phyloP scores from a whole-genome alignment of 2,329 filamentous ascomycete species.

The Remersonia thermophila region DNA sequence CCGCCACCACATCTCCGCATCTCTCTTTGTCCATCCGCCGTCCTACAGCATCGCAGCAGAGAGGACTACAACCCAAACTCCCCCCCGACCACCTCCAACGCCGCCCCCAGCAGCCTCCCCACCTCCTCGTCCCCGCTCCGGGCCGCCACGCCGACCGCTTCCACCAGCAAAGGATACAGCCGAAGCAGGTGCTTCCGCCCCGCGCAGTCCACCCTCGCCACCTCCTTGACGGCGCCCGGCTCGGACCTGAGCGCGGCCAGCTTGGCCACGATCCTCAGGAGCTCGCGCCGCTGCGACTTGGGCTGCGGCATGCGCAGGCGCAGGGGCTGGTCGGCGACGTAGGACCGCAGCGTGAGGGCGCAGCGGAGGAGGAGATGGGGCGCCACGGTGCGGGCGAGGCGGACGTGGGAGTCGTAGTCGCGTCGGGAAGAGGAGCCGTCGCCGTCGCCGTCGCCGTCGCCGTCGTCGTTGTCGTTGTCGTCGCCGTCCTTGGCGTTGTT shows the following conservation, averaged over 20 bases:
- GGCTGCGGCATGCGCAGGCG: slow-evolving; percentile 84
- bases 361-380: slow-evolving; percentile 75
- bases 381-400: slow-evolving; percentile 62
- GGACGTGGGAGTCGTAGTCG: slow-evolving; percentile 30
- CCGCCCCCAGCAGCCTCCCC: slow-evolving; percentile 42
- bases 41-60: no score
- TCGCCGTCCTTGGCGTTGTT: slow-evolving; percentile 20
- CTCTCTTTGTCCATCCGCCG: no score
- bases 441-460: slow-evolving; percentile 20
- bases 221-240: slow-evolving; percentile 52
- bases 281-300: slow-evolving; percentile 63
- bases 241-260: slow-evolving; percentile 59
- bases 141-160: slow-evolving; percentile 46
- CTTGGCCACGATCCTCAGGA: slow-evolving; percentile 56
- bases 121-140: slow-evolving; percentile 48
- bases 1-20: no score
- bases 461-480: slow-evolving; percentile 13
- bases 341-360: slow-evolving; percentile 68
- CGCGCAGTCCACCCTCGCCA: slow-evolving; percentile 39
- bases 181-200: slow-evolving; percentile 64
- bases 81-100: slow-evolving; percentile 48
- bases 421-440: slow-evolving; percentile 13
- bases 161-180: slow-evolving; percentile 66
- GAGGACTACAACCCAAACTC: slow-evolving; percentile 35
- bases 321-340: slow-evolving; percentile 83